A percentile compares a stretch with the other conserved stretches of the same genome.
phyloP scores from a whole-genome alignment of 1,284 basidiomycete genomes.

The Trichosporon faecale region DNA sequence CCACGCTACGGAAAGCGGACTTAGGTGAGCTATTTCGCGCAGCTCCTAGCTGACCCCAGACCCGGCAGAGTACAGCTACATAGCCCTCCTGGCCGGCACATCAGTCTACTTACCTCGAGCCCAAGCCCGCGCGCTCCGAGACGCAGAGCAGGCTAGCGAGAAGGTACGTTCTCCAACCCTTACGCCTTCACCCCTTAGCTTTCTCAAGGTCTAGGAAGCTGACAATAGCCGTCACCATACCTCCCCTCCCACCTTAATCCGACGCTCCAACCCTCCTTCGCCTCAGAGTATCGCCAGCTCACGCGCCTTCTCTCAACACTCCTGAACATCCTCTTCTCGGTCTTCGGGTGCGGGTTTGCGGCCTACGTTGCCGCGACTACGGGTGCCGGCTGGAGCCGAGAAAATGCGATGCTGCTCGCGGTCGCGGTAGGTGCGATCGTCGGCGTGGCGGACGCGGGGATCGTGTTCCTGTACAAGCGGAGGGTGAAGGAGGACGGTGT shows the following conservation, averaged over 20 bases:
- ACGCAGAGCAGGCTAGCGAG: constrained; percentile 12
- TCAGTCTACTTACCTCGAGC: constrained; percentile 36
- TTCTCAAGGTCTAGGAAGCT: no score
- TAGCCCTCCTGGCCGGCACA: constrained; percentile 43
- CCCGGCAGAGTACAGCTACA: constrained; percentile 29
- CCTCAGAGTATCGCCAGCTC: constrained; percentile 35
- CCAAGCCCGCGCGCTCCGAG: constrained; percentile 27
- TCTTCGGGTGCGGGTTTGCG: constrained; percentile 39
- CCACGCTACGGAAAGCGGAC: background rate
- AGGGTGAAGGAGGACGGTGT: constrained; percentile 25
- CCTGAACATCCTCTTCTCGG: constrained; percentile 46
- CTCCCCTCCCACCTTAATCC: constrained; percentile 41
- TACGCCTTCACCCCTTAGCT: no score
- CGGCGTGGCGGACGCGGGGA: constrained; percentile 36
- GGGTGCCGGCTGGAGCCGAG: constrained; percentile 38
- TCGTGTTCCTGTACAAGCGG: constrained; percentile 35
- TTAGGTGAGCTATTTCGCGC: background rate
- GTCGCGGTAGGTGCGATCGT: constrained; percentile 39
- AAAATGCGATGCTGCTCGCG: constrained; percentile 34
- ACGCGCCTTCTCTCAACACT: constrained; percentile 35
- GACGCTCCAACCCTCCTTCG: constrained; percentile 28
- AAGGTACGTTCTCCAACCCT: background rate
- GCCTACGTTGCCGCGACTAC: constrained; percentile 38
- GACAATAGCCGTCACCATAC: constrained; percentile 35
- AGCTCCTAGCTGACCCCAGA: constrained; percentile 26